Conservation (phyloP, 179 eudicot species). For the Actinidia polygama region DNA sequence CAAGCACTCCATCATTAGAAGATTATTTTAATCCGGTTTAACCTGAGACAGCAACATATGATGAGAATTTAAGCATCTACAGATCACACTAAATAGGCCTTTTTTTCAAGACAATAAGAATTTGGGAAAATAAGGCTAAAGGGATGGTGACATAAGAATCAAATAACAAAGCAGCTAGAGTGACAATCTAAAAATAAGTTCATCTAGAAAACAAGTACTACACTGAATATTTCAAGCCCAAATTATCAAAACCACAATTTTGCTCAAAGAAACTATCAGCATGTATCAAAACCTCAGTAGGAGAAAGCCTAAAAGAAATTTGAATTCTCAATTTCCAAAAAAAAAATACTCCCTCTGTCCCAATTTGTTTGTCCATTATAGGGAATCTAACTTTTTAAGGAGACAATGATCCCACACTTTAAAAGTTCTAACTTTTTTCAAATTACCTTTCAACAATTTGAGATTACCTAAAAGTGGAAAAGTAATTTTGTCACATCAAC, state of each 20-base stretch:
- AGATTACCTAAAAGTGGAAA: no score
- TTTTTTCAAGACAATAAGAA: background rate
- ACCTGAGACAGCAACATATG: slow-evolving; percentile 7
- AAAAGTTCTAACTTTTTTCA: no score
- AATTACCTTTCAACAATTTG: no score
- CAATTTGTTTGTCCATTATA: no score
- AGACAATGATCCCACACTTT: no score
- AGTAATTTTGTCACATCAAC: no score
- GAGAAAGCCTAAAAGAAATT: background rate
- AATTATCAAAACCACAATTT: background rate
- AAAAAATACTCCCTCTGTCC: no score
- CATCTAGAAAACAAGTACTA: no score
- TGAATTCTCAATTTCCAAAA: background rate
- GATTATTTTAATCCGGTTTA: background rate
- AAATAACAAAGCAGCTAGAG: background rate
- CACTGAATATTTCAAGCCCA: no score
- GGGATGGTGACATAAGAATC: slow-evolving; percentile 3
- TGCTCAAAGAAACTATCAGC: background rate
- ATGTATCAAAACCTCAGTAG: background rate
- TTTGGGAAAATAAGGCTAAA: background rate
- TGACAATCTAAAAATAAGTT: slow-evolving; percentile 1
- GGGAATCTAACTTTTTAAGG: background rate
- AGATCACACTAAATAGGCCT: background rate
- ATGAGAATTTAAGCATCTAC: background rate
- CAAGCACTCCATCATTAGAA: background rate